Conservation (phyloP, 2,329 filamentous ascomycete species). For the Paramyrothecium roridum region DNA sequence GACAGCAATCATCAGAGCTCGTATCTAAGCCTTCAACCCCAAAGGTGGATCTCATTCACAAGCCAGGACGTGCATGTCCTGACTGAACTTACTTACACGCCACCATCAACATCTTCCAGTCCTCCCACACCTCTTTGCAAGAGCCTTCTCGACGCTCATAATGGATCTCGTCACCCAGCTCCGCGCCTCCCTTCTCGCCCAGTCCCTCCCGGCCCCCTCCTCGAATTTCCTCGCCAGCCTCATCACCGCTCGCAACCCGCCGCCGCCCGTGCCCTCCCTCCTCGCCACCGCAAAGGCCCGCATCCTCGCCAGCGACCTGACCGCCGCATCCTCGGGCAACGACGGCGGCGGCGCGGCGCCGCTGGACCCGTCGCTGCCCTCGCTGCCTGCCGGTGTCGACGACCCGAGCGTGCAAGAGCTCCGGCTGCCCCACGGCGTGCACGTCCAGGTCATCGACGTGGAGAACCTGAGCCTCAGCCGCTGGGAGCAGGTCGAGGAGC, state of each 20-base stretch:
- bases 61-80: too few relatives aligned
- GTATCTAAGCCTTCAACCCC: too few relatives aligned
- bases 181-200: conserved; percentile 42
- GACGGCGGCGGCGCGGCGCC: conserved; percentile 18
- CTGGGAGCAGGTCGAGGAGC: conserved; percentile 84
- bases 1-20: too few relatives aligned
- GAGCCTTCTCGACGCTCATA: background rate
- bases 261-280: conserved; percentile 66
- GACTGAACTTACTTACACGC: too few relatives aligned
- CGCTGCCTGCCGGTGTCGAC: conserved; percentile 52
- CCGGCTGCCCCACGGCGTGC: conserved; percentile 57
- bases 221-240: conserved; percentile 62
- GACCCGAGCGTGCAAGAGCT: conserved; percentile 52
- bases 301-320: conserved; percentile 75
- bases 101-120: background rate
- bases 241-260: conserved; percentile 50
- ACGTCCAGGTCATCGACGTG: conserved; percentile 81
- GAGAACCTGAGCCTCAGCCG: conserved; percentile 77
- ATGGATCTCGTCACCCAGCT: conserved; percentile 45
- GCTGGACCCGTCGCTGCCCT: conserved; percentile 35
- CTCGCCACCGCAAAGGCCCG: conserved; percentile 79
- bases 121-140: background rate
- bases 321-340: conserved; percentile 28
- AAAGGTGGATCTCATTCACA: too few relatives aligned
- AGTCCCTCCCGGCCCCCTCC: conserved; percentile 53